Conservation (phyloP, 148 eudicot species). For the Rhododendron molle region DNA sequence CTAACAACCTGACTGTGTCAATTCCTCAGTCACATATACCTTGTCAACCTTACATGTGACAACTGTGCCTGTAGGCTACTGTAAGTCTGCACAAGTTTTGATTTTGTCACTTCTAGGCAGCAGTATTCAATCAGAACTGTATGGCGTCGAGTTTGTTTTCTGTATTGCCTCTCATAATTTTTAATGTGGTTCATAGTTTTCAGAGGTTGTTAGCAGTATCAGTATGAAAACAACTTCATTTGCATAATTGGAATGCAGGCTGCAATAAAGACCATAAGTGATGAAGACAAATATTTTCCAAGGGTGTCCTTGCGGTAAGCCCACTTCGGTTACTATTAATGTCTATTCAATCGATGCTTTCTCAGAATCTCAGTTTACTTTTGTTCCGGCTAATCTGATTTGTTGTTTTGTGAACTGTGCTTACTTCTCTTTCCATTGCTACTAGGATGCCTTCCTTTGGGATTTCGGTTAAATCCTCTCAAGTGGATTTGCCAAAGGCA, state of each 20-base stretch:
- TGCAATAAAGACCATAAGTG: slow-evolving; percentile 81
- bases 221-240: neutral
- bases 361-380: neutral
- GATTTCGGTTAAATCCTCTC: slow-evolving; percentile 57
- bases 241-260: slow-evolving; percentile 51
- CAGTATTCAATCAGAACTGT: neutral
- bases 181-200: neutral
- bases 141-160: neutral
- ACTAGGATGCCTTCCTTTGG: slow-evolving; percentile 77
- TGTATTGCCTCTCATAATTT: slow-evolving; percentile 9
- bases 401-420: slow-evolving; percentile 6
- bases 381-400: neutral
- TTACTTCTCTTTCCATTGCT: slow-evolving; percentile 16
- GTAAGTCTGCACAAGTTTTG: neutral
- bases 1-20: neutral
- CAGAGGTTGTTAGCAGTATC: neutral
- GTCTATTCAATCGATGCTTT: slow-evolving; percentile 11
- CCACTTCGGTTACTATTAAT: slow-evolving; percentile 6
- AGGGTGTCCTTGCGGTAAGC: slow-evolving; percentile 83
- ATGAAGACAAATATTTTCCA: slow-evolving; percentile 84
- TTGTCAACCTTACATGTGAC: neutral
- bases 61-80: neutral
- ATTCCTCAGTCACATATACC: neutral
- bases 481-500: slow-evolving; percentile 53
- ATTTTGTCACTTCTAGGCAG: neutral